A percentile compares a stretch with the other conserved stretches of the same genome.
Evolutionary conservation across 257 asterid genomes (phyloP).

Genomic region (Schizonepeta tenuifolia): DNA sequence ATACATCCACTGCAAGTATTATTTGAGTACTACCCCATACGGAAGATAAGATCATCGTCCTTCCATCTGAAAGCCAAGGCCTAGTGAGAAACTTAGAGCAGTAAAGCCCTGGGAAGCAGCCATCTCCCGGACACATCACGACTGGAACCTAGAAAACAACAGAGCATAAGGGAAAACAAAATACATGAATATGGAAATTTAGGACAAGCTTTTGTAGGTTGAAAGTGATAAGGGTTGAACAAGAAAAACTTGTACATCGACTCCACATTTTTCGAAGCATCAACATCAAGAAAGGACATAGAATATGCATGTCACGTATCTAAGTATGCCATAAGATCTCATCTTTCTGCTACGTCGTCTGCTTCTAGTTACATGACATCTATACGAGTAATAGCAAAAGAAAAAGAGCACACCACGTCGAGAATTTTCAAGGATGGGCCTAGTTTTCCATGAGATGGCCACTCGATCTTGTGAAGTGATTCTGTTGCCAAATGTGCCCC

Average conservation of each 20-base stretch:
- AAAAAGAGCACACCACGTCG: slow-evolving; percentile 62
- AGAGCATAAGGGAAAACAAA: slow-evolving; percentile 20
- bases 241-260: background rate
- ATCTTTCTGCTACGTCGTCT: too few relatives aligned
- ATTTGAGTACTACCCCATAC: slow-evolving; percentile 75
- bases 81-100: slow-evolving; percentile 47
- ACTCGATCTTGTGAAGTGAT: slow-evolving; percentile 80
- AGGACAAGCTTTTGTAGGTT: background rate
- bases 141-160: slow-evolving; percentile 63
- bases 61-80: slow-evolving; percentile 95
- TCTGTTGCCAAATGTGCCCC: slow-evolving; percentile 85
- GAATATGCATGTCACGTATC: background rate
- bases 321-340: background rate
- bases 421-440: slow-evolving; percentile 43
- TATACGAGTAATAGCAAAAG: slow-evolving; percentile 5
- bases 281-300: background rate
- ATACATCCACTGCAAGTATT: slow-evolving; percentile 62
- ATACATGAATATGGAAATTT: background rate
- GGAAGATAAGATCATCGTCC: slow-evolving; percentile 67
- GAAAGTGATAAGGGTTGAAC: background rate
- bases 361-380: background rate
- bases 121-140: slow-evolving; percentile 75
- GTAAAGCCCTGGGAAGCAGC: slow-evolving; percentile 86
- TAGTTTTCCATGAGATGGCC: slow-evolving; percentile 72
- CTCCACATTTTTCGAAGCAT: background rate